Conservation (phyloP, 2,329 filamentous ascomycete genomes). For the Proliferodiscus dingleyae region DNA sequence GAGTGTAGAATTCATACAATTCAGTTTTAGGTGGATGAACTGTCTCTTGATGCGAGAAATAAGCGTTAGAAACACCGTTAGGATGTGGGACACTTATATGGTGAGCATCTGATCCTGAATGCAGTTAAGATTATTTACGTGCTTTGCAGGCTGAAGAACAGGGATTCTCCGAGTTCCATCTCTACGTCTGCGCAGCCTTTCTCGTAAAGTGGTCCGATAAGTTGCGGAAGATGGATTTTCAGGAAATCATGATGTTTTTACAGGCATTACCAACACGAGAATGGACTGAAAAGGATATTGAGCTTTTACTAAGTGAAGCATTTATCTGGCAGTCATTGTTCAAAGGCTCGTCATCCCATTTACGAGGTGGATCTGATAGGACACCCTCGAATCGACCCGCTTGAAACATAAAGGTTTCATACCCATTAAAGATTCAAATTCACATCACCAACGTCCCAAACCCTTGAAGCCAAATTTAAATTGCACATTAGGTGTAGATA, state of each 20-base stretch:
- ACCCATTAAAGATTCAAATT: too few relatives aligned
- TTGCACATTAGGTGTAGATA: too few relatives aligned
- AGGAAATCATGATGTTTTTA: slow-evolving; percentile 99
- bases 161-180: slow-evolving; percentile 95
- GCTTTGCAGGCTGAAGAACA: slow-evolving; percentile 81
- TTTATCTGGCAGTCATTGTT: slow-evolving; percentile 99
- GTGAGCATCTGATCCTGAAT: slow-evolving; percentile 47
- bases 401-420: background rate
- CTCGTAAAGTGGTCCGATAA: slow-evolving; percentile 97
- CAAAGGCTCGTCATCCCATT: slow-evolving; percentile 86
- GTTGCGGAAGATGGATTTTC: slow-evolving; percentile 93
- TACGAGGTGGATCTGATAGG: slow-evolving; percentile 48
- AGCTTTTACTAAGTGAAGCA: slow-evolving; percentile 88
- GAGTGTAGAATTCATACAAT: slow-evolving; percentile 97
- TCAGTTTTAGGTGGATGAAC: slow-evolving; percentile 99
- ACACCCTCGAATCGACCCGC: slow-evolving; percentile 25
- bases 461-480: too few relatives aligned
- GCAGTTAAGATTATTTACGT: background rate
- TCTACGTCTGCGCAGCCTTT: slow-evolving; percentile 97
- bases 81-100: slow-evolving; percentile 99
- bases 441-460: too few relatives aligned
- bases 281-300: slow-evolving; percentile 98
- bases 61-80: slow-evolving; percentile 90
- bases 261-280: slow-evolving; percentile 87
- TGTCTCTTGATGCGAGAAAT: slow-evolving; percentile 97